Evolutionary conservation across 371 early-diverging fungal species (phyloP).

Genomic region (Phascolomyces articulosus): DNA sequence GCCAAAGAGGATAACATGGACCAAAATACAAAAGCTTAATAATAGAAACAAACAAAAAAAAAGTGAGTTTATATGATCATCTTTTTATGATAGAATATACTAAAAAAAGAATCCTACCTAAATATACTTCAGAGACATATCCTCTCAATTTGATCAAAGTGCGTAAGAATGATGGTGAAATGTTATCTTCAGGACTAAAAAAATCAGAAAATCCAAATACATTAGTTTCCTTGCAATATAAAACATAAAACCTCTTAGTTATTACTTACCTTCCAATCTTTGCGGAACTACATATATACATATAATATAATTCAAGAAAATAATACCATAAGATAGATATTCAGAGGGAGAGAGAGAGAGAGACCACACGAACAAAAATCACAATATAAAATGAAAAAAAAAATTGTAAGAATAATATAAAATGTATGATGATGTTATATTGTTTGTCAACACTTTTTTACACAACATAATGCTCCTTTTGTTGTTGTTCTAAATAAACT

Average conservation of each 20-base stretch:
- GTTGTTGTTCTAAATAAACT: neutral
- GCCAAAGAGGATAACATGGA: constrained; percentile 77
- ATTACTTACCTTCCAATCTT: constrained; percentile 21
- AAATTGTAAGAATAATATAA: constrained; percentile 9
- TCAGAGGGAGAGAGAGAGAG: constrained; percentile 4
- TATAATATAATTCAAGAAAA: constrained; percentile 4
- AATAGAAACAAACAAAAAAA: constrained; percentile 1
- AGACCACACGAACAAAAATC: too few relatives aligned
- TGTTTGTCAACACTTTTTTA: constrained; percentile 5
- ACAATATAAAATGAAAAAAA: too few relatives aligned
- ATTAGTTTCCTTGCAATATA: too few relatives aligned
- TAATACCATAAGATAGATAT: constrained; percentile 2
- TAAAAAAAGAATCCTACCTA: too few relatives aligned
- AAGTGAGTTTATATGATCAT: neutral
- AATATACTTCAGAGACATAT: constrained; percentile 58
- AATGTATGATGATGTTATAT: constrained; percentile 6
- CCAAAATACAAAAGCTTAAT: constrained; percentile 77
- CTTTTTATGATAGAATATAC: neutral
- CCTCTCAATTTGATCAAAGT: constrained; percentile 25
- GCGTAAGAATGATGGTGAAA: constrained; percentile 39
- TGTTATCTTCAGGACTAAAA: constrained; percentile 39
- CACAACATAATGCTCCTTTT: too few relatives aligned
- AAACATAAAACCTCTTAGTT: too few relatives aligned
- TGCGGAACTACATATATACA: constrained; percentile 12
- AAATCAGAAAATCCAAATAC: neutral